Evolutionary conservation across 805 yeast species (phyloP).

Genomic region (Candida caryicola): DNA sequence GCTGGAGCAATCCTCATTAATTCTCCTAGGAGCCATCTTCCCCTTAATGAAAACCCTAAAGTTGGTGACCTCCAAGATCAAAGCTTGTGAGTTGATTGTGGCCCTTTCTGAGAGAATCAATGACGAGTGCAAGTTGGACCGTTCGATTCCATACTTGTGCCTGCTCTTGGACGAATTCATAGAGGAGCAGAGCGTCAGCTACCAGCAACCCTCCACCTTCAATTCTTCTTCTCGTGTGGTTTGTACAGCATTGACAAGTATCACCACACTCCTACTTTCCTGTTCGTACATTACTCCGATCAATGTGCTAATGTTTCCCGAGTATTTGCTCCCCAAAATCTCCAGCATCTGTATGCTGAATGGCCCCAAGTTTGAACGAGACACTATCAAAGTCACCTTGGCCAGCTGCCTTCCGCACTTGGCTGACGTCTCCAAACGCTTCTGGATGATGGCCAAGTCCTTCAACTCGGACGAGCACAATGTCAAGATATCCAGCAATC

Average conservation of each 20-base stretch:
- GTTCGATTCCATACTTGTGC: conserved; percentile 78
- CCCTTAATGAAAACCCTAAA: conserved; percentile 61
- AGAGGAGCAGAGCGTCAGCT: conserved; percentile 9
- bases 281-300: conserved; percentile 68
- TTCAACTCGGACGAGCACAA: conserved; percentile 32
- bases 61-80: conserved; percentile 56
- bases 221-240: conserved; percentile 57
- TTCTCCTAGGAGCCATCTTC: conserved; percentile 55
- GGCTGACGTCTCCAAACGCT: conserved; percentile 61
- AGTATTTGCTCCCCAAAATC: conserved; percentile 75
- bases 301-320: conserved; percentile 75
- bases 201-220: conserved; percentile 1
- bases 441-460: conserved; percentile 59
- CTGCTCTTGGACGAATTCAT: conserved; percentile 63
- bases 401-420: conserved; percentile 73
- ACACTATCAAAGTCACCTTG: conserved; percentile 52
- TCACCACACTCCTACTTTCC: conserved; percentile 65
- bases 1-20: conserved; percentile 50
- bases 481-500: conserved; percentile 22
- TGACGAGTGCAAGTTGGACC: conserved; percentile 83
- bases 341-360: conserved; percentile 21
- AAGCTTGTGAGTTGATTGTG: conserved; percentile 73
- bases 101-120: conserved; percentile 72
- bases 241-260: conserved; percentile 57
- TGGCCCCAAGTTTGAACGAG: conserved; percentile 27